Conservation (phyloP, 805 yeast genomes). For the Pichia manshurica region DNA sequence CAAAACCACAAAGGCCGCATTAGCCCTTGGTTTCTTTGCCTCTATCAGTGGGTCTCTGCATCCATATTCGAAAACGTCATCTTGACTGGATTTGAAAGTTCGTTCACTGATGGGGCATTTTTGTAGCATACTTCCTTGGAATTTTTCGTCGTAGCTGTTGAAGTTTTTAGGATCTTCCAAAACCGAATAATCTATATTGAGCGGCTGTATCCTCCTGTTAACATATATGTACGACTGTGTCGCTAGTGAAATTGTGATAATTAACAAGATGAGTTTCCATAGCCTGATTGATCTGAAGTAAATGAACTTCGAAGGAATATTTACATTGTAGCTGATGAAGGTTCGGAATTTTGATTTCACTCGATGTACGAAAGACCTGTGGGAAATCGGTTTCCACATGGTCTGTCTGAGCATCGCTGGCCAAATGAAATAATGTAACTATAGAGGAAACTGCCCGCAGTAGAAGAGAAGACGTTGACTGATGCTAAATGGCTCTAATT, state of each 20-base stretch:
- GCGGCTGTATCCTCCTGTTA: background rate
- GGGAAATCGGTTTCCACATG: background rate
- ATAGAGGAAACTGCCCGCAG: no score
- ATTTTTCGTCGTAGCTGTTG: conserved; percentile 19
- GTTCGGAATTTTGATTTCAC: background rate
- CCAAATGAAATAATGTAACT: background rate
- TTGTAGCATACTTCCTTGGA: conserved; percentile 10
- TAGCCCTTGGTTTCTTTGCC: conserved; percentile 42
- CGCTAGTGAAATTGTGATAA: background rate
- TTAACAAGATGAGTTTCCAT: conserved; percentile 4
- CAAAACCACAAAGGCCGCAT: conserved; percentile 79
- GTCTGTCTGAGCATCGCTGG: background rate
- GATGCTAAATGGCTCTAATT: no score
- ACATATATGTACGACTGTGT: background rate
- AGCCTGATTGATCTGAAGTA: background rate
- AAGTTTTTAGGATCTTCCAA: conserved; percentile 2
- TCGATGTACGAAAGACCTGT: background rate
- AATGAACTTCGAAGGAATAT: background rate
- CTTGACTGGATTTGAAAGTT: conserved; percentile 21
- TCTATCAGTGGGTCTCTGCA: conserved; percentile 27
- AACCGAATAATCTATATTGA: conserved; percentile 10
- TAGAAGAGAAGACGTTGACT: no score
- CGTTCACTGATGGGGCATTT: conserved; percentile 26
- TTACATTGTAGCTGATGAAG: background rate
- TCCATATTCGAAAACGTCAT: conserved; percentile 30